These are phyloP conservation scores for Tremella yokohamensis DNA, from an alignment of 768 basidiomycete species.

Conservation along the genomic window DNA sequence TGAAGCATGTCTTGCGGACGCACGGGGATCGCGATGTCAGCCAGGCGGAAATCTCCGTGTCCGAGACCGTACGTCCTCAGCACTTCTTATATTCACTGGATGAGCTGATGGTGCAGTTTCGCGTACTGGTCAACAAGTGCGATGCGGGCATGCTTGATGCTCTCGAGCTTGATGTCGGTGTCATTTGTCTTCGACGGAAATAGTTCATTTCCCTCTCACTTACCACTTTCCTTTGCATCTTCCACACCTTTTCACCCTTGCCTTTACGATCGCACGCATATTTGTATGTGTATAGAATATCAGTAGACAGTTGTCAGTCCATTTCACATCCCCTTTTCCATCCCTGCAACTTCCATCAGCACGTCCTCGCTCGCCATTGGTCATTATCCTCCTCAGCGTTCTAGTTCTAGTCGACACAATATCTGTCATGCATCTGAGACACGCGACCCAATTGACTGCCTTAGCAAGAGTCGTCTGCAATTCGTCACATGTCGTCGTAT, in stretches of 20 bases:
- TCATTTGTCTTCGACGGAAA: constrained; percentile 24
- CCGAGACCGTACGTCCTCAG: constrained; percentile 20
- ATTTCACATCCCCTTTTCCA: too few species aligned
- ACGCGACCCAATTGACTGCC: too few species aligned
- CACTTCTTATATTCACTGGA: neutral
- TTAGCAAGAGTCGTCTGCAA: neutral
- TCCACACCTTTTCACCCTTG: too few species aligned
- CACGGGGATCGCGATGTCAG: constrained; percentile 28
- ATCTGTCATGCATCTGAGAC: too few species aligned
- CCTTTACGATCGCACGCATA: too few species aligned
- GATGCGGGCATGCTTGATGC: constrained; percentile 32
- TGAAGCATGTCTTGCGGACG: constrained; percentile 29
- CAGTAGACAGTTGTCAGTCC: too few species aligned
- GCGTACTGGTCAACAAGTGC: constrained; percentile 31
- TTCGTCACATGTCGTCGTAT: neutral
- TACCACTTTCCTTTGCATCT: too few species aligned
- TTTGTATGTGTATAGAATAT: too few species aligned
- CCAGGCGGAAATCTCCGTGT: constrained; percentile 28
- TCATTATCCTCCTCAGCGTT: too few species aligned
- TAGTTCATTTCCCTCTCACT: neutral
- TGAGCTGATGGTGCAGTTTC: constrained; percentile 22
- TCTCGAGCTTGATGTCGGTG: constrained; percentile 31
- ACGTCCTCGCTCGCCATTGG: too few species aligned
- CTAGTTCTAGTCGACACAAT: too few species aligned
- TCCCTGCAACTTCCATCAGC: too few species aligned